Base-by-base conservation (phyloP, 768 basidiomycete genomes). In the Leccinellum albellum region DNA sequence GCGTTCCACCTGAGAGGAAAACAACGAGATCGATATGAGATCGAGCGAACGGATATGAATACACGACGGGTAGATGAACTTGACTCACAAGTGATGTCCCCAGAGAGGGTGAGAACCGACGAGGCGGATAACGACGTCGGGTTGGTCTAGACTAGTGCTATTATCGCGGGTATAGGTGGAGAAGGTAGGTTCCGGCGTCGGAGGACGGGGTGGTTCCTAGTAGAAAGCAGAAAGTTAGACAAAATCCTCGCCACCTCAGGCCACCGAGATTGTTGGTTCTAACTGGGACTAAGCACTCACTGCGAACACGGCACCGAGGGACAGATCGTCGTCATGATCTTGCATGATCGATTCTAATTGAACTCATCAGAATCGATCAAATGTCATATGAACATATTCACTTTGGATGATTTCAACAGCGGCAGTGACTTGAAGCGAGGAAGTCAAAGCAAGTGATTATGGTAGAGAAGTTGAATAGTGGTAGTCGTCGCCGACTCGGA, bases 51-150 rank as follows among this genome's bases (percentile, higher is more conserved):
- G 8, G 17, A 28, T 23, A n/a, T 1, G 14, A 14, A 4, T 28
- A 28, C 28, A 6, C 26, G 26, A 28, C 3, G n/a, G n/a, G n/a
- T n/a, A n/a, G n/a, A n/a, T n/a, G 24, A 23, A 47, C 3, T 64
- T 1, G n/a, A 40, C 76, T 58, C 62, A 91, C 90, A 92, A 69
- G 66, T 91, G 76, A 66, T 92, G 89, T 1, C 83, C 91, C 90
- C 90, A 93, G 4, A 93, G 74, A 1, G 89, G 86, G 65, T 92
- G 91, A 2, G 81, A 80, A 14, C 91, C 91, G 0, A 94, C 88
- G 7, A 94, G 78, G 57, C 82, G 75, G 40, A 94, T 86, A 6
- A 74, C 71, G 15, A 94, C 75, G 32, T 77, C 65, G 3, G 59
- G 6, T 4, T 52, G 47, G 24, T 49, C 58, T 13, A 31, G 26